These are phyloP conservation scores for Rhodotorula paludigena DNA, from an alignment of 768 basidiomycete genomes.

Conservation along the genomic window DNA sequence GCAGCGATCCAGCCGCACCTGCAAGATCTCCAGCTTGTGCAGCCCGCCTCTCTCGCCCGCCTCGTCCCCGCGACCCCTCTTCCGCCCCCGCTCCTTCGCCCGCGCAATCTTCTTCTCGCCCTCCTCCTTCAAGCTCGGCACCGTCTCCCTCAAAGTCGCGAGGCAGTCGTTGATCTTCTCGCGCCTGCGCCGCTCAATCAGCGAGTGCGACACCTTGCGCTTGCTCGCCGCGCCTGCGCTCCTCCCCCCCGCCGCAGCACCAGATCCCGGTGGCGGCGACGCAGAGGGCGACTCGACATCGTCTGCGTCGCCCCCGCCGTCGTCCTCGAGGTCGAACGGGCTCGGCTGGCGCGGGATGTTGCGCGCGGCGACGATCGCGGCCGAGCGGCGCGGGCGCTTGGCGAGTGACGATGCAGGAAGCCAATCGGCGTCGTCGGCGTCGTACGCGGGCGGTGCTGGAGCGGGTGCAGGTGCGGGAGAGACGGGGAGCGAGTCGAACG, in stretches of 20 bases:
- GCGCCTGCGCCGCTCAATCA: conserved; percentile 86
- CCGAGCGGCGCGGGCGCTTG: conserved; percentile 14
- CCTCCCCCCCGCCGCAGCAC: not conserved
- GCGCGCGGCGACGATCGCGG: conserved; percentile 17
- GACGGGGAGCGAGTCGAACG: not conserved
- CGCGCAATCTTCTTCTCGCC: conserved; percentile 27
- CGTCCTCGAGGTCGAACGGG: conserved; percentile 19
- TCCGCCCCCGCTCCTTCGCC: conserved; percentile 32
- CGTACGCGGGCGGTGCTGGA: not conserved
- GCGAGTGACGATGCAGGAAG: not conserved
- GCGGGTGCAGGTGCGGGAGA: not conserved
- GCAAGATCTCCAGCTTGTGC: conserved; percentile 40
- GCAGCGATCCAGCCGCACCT: conserved; percentile 9
- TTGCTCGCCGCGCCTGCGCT: conserved; percentile 46
- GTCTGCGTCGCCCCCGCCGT: not conserved
- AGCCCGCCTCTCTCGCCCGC: conserved; percentile 20
- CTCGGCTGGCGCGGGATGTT: conserved; percentile 23
- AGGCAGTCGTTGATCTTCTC: conserved; percentile 95
- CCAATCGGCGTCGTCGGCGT: not conserved
- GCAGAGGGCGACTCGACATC: not conserved
- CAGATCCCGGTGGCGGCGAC: not conserved
- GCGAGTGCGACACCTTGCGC: conserved; percentile 86
- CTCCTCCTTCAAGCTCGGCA: conserved; percentile 52
- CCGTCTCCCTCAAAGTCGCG: conserved; percentile 67
- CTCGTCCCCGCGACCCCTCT: conserved; percentile 20